phyloP scores from a whole-genome alignment of 140 eudicot species.

The Flaveria floridana region DNA sequence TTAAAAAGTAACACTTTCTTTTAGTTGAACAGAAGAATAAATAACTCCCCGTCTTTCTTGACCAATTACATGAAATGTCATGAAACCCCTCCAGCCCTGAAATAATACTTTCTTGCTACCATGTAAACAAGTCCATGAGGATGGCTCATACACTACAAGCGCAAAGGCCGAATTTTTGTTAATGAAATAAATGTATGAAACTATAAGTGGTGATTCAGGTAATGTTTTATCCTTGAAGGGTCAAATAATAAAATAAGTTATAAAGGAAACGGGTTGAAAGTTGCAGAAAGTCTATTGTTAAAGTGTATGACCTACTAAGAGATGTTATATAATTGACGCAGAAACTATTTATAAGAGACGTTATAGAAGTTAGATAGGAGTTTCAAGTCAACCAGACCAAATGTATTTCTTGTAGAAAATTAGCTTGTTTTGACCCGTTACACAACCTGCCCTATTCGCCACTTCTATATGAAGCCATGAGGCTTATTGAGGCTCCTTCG shows the following conservation, averaged over 20 bases:
- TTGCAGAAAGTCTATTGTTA: background rate
- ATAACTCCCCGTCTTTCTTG: too few species aligned
- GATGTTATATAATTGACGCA: background rate
- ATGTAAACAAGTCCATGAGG: conserved; percentile 76
- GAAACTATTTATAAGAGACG: background rate
- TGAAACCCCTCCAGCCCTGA: conserved; percentile 1
- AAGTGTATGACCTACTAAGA: background rate
- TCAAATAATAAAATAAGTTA: background rate
- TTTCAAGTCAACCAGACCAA: background rate
- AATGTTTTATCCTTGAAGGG: background rate
- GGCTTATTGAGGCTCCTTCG: conserved; percentile 69
- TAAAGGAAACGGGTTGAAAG: background rate
- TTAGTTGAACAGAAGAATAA: too few species aligned
- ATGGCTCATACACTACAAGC: conserved; percentile 50
- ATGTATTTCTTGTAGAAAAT: background rate
- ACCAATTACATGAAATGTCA: too few species aligned
- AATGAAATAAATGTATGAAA: background rate
- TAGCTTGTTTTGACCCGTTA: background rate
- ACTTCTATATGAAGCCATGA: conserved; percentile 8
- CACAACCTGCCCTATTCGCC: background rate
- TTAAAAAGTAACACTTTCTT: too few species aligned
- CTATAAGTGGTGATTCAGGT: background rate
- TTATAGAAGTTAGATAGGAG: background rate
- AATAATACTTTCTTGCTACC: conserved; percentile 91
- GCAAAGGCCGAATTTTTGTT: conserved; percentile 13